Base-by-base conservation (phyloP, 2,329 filamentous ascomycete genomes). In the Cytospora paraplurivora region DNA sequence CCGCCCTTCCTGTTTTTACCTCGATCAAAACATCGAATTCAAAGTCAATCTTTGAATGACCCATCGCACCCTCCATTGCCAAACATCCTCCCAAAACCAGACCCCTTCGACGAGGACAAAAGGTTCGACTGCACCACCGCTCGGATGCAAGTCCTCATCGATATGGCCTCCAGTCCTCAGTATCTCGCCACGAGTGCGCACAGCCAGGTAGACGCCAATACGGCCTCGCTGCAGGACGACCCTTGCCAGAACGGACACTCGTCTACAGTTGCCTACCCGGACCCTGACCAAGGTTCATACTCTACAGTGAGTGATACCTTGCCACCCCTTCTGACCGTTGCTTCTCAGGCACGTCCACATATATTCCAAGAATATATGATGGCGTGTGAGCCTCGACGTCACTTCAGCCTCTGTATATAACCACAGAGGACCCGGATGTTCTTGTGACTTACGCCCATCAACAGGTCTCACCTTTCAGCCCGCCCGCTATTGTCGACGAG, bases 381-480 rank as follows among this genome's bases (percentile, higher is more conserved):
- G 51, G 51, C 32, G 49, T 7, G 15, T 33, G 37, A 27, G 51
- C 32, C 51, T 50, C 27, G n/a, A 15, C 52, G 35, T 15, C 68
- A 67, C 4, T 51, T 66, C 35, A 51, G 53, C 37, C 62, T 56
- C 19, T 56, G 19, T 41, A 55, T 44, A 34, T 60, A 17, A 33
- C 2, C 4, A 27, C 53, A 35, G 37, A 27, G 13, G 56, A 56
- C 58, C 17, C 33, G 21, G 15, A 54, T 15, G 11, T 51, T 51
- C 21, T 41, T 50, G 12, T 54, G 17, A 58, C 58, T 59, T 52
- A 64, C 62, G 13, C 52, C 47, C 35, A 53, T 69, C 69, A 55
- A 64, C 68, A 75, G 68, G 71, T 76, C n/a, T 73, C 75, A 49
- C 73, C 74, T 17, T 78, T 77, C 70, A 75, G 73, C 71, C 71